Conservation (phyloP, 1,139 yeast genomes). For the Yamadazyma siamensis region DNA sequence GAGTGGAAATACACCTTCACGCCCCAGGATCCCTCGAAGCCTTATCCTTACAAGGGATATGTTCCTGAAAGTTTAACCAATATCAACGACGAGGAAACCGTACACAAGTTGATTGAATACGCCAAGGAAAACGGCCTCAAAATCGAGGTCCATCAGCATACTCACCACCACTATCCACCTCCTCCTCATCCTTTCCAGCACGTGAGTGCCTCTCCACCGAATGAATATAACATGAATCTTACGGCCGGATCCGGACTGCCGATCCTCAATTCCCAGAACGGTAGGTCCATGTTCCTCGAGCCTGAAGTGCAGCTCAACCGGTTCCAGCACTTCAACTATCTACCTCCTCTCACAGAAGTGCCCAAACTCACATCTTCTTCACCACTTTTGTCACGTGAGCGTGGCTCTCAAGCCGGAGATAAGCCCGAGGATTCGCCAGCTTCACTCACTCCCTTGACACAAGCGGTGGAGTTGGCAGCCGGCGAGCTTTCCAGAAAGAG, state of each 20-base stretch:
- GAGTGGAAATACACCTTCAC: constrained; percentile 35
- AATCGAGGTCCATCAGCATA: constrained; percentile 80
- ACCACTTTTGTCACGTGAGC: too few relatives aligned
- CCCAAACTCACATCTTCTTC: constrained; percentile 64
- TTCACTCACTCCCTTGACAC: constrained; percentile 38
- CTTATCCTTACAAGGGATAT: constrained; percentile 25
- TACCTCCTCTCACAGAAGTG: constrained; percentile 69
- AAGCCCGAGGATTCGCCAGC: constrained; percentile 14
- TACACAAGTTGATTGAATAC: constrained; percentile 53
- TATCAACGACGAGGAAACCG: constrained; percentile 51
- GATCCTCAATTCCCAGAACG: constrained; percentile 14
- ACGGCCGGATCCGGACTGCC: constrained; percentile 1
- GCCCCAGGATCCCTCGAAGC: constrained; percentile 11
- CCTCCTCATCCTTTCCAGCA: constrained; percentile 26
- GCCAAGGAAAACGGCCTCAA: constrained; percentile 61
- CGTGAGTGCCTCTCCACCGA: constrained; percentile 8
- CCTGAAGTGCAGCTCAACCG: constrained; percentile 58
- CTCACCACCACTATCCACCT: constrained; percentile 63
- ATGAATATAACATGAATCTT: background rate
- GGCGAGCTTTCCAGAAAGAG: constrained; percentile 23
- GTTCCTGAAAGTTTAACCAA: constrained; percentile 39
- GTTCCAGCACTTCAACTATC: constrained; percentile 67
- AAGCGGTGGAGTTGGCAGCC: constrained; percentile 42
- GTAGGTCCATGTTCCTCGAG: constrained; percentile 31
- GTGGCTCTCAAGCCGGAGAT: background rate